Percentiles rank a stretch among this genome's conserved stretches.
Conservation (phyloP, 305 asterid species). For the Fraxinus sp. region DNA sequence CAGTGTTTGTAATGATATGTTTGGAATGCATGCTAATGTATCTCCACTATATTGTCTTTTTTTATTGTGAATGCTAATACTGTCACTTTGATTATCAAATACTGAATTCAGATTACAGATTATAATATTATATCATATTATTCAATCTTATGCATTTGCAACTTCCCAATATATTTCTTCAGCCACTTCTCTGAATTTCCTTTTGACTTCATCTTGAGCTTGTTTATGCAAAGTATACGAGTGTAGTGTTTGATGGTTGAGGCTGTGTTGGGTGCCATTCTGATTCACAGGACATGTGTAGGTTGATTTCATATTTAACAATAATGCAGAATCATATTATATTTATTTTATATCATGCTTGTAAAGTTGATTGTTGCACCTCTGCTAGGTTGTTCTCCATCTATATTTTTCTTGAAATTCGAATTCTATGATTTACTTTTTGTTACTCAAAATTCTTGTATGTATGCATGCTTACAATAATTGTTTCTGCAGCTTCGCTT, state of each 20-base stretch:
- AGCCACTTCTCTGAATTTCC: not conserved
- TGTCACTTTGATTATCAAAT: not conserved
- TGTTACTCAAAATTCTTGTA: not conserved
- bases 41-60: not conserved
- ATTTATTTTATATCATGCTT: not conserved
- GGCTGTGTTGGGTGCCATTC: not conserved
- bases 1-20: not conserved
- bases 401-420: not conserved
- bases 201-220: not conserved
- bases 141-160: not conserved
- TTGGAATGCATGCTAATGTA: not conserved
- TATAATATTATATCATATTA: not conserved
- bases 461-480: not conserved
- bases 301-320: not conserved
- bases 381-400: not conserved
- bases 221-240: not conserved
- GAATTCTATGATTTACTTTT: not conserved
- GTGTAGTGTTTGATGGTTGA: not conserved
- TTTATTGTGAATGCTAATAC: not conserved
- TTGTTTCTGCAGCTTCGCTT: conserved; percentile 77
- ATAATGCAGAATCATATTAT: not conserved
- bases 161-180: not conserved
- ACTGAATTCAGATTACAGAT: not conserved
- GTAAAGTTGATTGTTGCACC: not conserved
- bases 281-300: not conserved